Conservation (phyloP, 192 early-diverging fungal species). For the Funneliformis geosporum region DNA sequence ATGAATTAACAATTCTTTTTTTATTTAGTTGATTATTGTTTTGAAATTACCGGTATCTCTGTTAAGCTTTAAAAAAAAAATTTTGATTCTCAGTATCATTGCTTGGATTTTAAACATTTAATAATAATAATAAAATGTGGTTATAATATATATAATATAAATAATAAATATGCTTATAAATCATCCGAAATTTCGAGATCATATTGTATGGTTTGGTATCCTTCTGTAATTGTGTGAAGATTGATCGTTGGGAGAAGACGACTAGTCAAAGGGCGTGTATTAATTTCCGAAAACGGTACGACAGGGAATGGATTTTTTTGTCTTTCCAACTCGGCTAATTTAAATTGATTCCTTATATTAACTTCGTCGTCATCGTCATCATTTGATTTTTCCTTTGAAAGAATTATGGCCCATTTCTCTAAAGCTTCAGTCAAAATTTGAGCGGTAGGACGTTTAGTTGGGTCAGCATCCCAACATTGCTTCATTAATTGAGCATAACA, state of each 20-base stretch:
- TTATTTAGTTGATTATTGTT: too few species aligned
- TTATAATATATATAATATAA: too few species aligned
- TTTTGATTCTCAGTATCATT: too few species aligned
- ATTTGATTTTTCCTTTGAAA: background rate
- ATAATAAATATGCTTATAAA: too few species aligned
- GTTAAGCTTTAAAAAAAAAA: too few species aligned
- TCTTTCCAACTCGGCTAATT: background rate
- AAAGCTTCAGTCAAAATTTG: background rate
- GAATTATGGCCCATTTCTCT: background rate
- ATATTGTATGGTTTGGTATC: constrained; percentile 13
- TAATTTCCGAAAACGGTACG: background rate
- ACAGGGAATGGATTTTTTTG: background rate
- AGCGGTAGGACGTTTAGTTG: background rate
- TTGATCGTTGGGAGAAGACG: background rate
- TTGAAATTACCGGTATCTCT: too few species aligned
- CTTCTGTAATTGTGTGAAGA: constrained; percentile 3
- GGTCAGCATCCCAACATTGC: constrained; percentile 14
- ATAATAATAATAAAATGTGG: too few species aligned
- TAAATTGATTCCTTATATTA: background rate
- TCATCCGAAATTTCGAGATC: background rate
- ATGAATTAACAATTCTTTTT: too few species aligned
- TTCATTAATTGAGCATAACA: constrained; percentile 21
- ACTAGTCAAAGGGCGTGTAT: background rate
- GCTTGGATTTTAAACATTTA: too few species aligned
- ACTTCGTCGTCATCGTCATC: background rate